Conservation (phyloP, 2,329 filamentous ascomycete species). For the Celoporthe dispersa region DNA sequence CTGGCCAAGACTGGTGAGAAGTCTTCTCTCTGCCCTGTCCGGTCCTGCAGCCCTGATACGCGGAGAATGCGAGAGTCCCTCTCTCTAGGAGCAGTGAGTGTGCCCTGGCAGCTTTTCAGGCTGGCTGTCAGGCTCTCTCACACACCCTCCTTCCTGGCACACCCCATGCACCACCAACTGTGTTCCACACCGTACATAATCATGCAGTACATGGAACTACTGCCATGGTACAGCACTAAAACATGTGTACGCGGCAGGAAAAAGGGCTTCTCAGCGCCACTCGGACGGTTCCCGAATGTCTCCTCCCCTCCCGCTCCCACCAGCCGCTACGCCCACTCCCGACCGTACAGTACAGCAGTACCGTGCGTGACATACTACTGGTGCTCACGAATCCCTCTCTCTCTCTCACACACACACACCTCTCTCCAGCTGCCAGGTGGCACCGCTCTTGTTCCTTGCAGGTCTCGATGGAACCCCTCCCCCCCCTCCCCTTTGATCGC, state of each 20-base stretch:
- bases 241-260: constrained; percentile 12
- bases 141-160: too few relatives aligned
- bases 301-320: neutral
- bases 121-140: neutral
- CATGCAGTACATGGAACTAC: too few relatives aligned
- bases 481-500: neutral
- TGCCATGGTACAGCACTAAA: neutral
- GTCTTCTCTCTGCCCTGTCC: neutral
- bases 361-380: neutral
- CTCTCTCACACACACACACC: neutral
- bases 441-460: constrained; percentile 12
- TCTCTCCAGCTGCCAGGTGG: constrained; percentile 9
- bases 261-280: neutral
- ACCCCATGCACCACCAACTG: too few relatives aligned
- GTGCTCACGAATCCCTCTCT: too few relatives aligned
- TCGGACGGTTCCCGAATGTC: constrained; percentile 5
- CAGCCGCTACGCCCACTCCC: neutral
- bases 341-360: neutral
- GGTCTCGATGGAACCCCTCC: neutral
- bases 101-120: neutral
- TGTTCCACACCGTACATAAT: too few relatives aligned
- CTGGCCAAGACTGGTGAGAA: neutral
- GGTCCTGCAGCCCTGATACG: neutral
- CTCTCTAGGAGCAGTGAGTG: too few relatives aligned
- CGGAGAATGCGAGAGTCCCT: neutral